These are phyloP conservation scores for Trichoderma sp. DNA, from an alignment of 2,329 filamentous ascomycete genomes.

Conservation along the genomic window DNA sequence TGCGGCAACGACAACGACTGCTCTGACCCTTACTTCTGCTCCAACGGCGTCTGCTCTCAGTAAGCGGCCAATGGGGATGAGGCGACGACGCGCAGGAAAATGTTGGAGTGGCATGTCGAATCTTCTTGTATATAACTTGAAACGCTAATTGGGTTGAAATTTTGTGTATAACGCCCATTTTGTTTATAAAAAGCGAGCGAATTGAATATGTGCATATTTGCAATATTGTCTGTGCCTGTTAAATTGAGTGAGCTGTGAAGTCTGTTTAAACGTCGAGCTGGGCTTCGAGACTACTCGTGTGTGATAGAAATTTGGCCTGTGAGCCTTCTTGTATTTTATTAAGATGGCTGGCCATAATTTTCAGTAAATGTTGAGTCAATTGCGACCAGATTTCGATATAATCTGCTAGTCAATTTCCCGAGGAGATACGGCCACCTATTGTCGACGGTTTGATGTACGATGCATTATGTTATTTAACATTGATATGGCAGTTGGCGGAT, in stretches of 20 bases:
- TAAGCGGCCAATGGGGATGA: background rate
- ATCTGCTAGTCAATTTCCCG: background rate
- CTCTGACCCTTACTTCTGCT: conserved; percentile 20
- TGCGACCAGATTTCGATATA: background rate
- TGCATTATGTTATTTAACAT: too few relatives aligned
- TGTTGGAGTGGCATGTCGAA: background rate
- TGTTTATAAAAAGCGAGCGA: conserved; percentile 8
- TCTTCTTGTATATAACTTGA: conserved; percentile 19
- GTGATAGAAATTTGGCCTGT: too few relatives aligned
- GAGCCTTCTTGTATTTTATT: too few relatives aligned
- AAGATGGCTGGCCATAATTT: background rate
- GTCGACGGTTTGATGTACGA: too few relatives aligned
- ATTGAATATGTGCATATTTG: background rate
- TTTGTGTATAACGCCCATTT: conserved; percentile 2
- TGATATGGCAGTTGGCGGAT: too few relatives aligned
- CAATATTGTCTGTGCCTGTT: background rate
- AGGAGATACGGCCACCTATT: too few relatives aligned
- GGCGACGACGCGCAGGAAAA: background rate
- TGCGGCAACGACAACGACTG: conserved; percentile 13
- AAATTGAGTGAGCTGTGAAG: background rate
- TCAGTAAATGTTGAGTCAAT: background rate
- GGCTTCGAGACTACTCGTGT: too few relatives aligned
- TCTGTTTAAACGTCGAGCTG: too few relatives aligned
- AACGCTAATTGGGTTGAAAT: background rate
- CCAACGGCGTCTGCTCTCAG: conserved; percentile 19